A percentile compares a stretch with the other conserved stretches of the same genome.
These are phyloP conservation scores for Strigomonas galati DNA, from an alignment of 208 protist genomes.

Conservation along the genomic window DNA sequence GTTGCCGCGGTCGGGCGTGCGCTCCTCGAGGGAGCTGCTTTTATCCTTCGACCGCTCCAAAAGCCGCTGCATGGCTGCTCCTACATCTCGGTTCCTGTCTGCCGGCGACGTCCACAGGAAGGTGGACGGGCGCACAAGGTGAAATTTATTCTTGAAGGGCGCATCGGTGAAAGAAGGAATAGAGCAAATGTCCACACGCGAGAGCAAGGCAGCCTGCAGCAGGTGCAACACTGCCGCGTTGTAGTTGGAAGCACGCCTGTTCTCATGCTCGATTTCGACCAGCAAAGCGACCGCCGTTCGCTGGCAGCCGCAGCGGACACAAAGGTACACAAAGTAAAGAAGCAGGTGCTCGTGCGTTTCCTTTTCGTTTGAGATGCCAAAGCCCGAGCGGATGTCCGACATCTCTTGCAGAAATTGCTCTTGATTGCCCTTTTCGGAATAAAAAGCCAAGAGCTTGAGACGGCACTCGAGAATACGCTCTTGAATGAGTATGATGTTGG, in stretches of 20 bases:
- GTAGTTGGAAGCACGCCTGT: conserved; percentile 20
- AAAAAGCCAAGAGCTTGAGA: conserved; percentile 49
- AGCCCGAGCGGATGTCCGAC: conserved; percentile 20
- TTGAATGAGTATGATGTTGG: conserved; percentile 23
- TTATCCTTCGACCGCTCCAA: background rate
- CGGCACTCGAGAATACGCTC: conserved; percentile 53
- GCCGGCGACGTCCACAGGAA: background rate
- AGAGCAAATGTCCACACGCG: conserved; percentile 27
- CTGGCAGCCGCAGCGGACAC: conserved; percentile 44
- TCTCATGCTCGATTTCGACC: conserved; percentile 32
- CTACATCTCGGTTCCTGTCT: background rate
- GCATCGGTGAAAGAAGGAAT: conserved; percentile 13
- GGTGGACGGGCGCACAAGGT: background rate
- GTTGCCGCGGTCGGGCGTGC: conserved; percentile 15
- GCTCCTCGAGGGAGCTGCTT: background rate
- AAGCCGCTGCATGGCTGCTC: no score
- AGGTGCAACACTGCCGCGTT: conserved; percentile 25
- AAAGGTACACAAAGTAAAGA: conserved; percentile 46
- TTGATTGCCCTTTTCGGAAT: conserved; percentile 19
- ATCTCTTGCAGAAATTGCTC: conserved; percentile 35
- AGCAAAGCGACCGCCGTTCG: conserved; percentile 50
- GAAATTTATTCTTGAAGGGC: conserved; percentile 19
- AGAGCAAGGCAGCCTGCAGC: conserved; percentile 32
- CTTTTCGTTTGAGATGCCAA: conserved; percentile 22
- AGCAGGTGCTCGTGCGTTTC: conserved; percentile 31